These are phyloP conservation scores for Astragalus membranaceus DNA, from an alignment of 306 rosid genomes.

Conservation along the genomic window DNA sequence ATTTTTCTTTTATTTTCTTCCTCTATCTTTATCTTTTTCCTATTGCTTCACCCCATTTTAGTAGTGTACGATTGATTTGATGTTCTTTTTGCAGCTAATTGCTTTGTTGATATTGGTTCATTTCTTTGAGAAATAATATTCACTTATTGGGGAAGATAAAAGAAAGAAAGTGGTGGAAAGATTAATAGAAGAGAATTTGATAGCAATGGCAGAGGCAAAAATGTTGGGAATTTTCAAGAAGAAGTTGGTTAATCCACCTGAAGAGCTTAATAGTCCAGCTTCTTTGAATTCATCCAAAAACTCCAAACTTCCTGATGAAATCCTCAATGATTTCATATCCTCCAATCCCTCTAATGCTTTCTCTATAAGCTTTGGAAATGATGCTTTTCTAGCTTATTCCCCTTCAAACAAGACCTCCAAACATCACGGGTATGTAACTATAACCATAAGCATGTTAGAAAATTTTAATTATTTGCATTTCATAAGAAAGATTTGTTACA, in stretches of 20 bases:
- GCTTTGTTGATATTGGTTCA: constrained; percentile 28
- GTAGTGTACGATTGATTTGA: neutral
- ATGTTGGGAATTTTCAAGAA: constrained; percentile 87
- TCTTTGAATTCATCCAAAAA: constrained; percentile 31
- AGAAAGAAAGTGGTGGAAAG: neutral
- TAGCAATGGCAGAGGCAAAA: constrained; percentile 1
- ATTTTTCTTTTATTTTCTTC: neutral
- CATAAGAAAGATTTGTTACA: too few relatives aligned
- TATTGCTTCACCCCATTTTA: neutral
- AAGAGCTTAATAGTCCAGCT: constrained; percentile 80
- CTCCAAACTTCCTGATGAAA: constrained; percentile 48
- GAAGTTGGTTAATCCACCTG: constrained; percentile 66
- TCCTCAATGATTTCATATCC: constrained; percentile 43
- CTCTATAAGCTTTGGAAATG: constrained; percentile 49
- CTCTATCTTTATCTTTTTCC: neutral
- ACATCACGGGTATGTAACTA: constrained; percentile 37
- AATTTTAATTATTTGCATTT: too few relatives aligned
- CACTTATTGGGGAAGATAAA: neutral
- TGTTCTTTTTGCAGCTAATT: constrained; percentile 30
- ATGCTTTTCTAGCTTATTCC: constrained; percentile 49
- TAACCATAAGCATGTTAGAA: too few relatives aligned
- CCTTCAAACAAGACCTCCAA: constrained; percentile 25
- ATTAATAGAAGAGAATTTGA: neutral
- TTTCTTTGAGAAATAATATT: constrained; percentile 22
- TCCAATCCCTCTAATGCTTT: constrained; percentile 38